Evolutionary conservation across 345 rosid species (phyloP), one percentile per base, ranked within the genome.

Genomic region (Eucalyptus marginata): DNA sequence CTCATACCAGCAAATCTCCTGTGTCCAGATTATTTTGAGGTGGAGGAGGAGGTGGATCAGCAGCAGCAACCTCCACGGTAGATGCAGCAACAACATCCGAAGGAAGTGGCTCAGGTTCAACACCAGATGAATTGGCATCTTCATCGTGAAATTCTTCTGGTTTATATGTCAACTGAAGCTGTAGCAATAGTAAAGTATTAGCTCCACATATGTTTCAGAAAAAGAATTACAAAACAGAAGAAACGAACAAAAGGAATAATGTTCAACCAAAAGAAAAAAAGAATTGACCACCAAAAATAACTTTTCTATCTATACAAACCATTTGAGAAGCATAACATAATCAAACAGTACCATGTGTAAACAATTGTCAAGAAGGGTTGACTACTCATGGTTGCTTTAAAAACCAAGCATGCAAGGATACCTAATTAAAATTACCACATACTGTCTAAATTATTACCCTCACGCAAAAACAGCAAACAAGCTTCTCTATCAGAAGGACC

Each of bases 1-100:
- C 50, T 66, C 43, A 56, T 93, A 98, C 99, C 98, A 97, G 93
- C 88, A 98, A 89, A 90, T 97, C 99, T 91, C 94, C 99, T 8
- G 97, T 93, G 62, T 95, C 96, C 84, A 90, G 84, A 87, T 89
- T 90, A 93, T 92, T 95, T 90, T 92, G 97, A 91, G 93, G 92
- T 47, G 93, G 62, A 22, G 62, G 90, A 88, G 96, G 92, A 89
- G 93, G 88, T 46, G 80, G 47, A 66, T 59, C 79, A 16, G 93
- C 90, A 18, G 95, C 90, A 89, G 92, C 91, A 87, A 79, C 89
- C 90, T 96, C 96, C 83, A 89, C 92, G 86, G 89, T 88, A 87
- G 91, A 88, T 88, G 89, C 92, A 87, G 92, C 92, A 79, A 90
- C 93, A 90, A 88, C 93, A 47, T 92, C 97, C 13, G 93, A 68